Evolutionary conservation across 139 green algal genomes (phyloP).

Genomic region (Chlorella sorokiniana): DNA sequence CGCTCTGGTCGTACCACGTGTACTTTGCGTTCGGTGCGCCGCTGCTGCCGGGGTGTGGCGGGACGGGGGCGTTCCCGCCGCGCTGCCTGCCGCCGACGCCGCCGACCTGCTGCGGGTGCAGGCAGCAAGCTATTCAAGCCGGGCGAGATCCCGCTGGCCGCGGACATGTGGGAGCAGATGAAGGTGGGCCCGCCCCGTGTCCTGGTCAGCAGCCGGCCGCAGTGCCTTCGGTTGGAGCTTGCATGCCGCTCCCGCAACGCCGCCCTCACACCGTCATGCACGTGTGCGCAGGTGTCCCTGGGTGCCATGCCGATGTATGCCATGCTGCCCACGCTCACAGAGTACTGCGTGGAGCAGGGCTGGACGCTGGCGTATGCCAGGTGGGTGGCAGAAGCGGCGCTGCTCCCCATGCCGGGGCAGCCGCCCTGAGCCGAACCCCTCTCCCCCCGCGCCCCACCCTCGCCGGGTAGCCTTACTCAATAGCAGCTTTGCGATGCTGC

Average conservation of each 20-base stretch:
- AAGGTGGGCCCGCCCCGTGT: conserved; percentile 47
- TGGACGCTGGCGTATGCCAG: conserved; percentile 83
- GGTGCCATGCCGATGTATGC: conserved; percentile 87
- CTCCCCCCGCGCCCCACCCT: no score
- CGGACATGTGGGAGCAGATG: conserved; percentile 79
- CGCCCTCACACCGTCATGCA: not conserved
- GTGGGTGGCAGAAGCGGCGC: conserved; percentile 29
- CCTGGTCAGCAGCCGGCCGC: not conserved
- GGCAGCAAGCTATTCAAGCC: conserved; percentile 59
- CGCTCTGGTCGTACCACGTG: conserved; percentile 79
- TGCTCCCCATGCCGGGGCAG: not conserved
- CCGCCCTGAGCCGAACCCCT: not conserved
- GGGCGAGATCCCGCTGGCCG: conserved; percentile 61
- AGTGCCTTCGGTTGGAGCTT: not conserved
- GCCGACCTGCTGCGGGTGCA: not conserved
- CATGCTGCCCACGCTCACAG: conserved; percentile 77
- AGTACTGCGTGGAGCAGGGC: conserved; percentile 80
- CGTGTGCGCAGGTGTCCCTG: conserved; percentile 71
- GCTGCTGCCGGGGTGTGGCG: not conserved
- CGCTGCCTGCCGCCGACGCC: not conserved
- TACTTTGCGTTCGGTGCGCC: conserved; percentile 76
- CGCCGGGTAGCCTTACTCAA: no score
- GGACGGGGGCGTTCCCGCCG: not conserved
- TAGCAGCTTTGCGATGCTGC: not conserved
- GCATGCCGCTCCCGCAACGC: not conserved